Evolutionary conservation across 2,329 filamentous ascomycete species (phyloP).

Genomic region (Didymosphaeria variabile): DNA sequence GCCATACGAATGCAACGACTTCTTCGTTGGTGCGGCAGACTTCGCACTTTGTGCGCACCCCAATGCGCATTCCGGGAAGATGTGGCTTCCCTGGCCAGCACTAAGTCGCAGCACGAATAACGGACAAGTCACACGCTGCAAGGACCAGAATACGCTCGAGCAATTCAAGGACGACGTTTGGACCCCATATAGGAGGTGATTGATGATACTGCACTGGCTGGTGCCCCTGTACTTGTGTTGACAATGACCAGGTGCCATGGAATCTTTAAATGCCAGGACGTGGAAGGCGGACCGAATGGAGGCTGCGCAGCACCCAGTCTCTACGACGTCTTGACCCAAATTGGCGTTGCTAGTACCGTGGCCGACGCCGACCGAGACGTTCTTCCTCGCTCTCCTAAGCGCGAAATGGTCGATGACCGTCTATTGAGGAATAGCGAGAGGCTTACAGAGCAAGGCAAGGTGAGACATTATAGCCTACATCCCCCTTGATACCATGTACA

Average conservation of each 20-base stretch:
- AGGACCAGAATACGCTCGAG: neutral
- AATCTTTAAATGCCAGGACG: slow-evolving; percentile 5
- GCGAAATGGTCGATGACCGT: neutral
- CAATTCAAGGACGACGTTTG: slow-evolving; percentile 12
- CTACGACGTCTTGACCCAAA: neutral
- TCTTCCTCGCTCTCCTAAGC: neutral
- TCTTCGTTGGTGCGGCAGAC: neutral
- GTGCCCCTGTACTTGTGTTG: neutral
- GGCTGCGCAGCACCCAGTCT: slow-evolving; percentile 10
- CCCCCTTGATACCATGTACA: neutral
- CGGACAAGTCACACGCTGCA: slow-evolving; percentile 10
- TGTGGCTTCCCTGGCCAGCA: slow-evolving; percentile 18
- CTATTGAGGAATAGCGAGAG: slow-evolving; percentile 7
- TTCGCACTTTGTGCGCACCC: slow-evolving; percentile 14
- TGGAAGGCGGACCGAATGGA: slow-evolving; percentile 2
- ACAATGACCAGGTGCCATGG: neutral
- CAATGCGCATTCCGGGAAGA: neutral
- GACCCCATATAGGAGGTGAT: slow-evolving; percentile 11
- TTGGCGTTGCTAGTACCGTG: neutral
- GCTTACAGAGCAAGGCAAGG: neutral
- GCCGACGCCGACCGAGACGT: neutral
- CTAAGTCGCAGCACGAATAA: neutral
- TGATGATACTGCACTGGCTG: too few relatives aligned
- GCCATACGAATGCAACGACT: slow-evolving; percentile 18
- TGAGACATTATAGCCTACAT: neutral